Base-by-base conservation (phyloP, 192 early-diverging fungal genomes). In the Coemansia sp. region DNA sequence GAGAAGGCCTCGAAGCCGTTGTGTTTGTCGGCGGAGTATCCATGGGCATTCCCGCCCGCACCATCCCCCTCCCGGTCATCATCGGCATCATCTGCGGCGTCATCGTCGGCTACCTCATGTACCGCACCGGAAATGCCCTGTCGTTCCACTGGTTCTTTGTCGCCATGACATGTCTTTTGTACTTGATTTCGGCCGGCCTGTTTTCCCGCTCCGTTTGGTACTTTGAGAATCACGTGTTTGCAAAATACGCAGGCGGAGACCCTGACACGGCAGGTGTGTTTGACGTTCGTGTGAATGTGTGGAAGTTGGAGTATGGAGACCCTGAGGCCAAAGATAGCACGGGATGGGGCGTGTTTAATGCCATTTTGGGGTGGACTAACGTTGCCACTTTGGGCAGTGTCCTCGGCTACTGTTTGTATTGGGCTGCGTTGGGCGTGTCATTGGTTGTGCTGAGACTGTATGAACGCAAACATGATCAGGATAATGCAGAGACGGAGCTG, bases 1-100 rank as follows among this genome's bases (percentile, higher is more conserved):
- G 94, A 52, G 94, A 97, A 85, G 91, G 90, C 11, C 68, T 97
- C 10, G 94, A 97, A 69, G 87, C 91, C n/a, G 83, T 97, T 21
- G 85, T 97, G 9, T 92, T 97, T 76, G 80, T 97, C 51, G 93
- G 87, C 58, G 94, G 94, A 56, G 91, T 92, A 10, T 87, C 86
- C 17, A 71, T 94, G 47, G 82, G 84, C 23, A 83, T 85, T 10
- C 64, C 80, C 16, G 80, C 87, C 0, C 85, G 83, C 43, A 78
- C 91, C 11, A 91, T 97, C 59, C 93, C 93, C 25, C 83, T 97
- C 21, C 87, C 94, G 31, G 89, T 86, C 8, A 80, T 94, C 47
- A 64, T 80, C 61, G 94, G 93, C 39, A 62, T 92, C 27, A 7
- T 91, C 1, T 75, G 85, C 57, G 94, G 93, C 53, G 49, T 57